Conservation (phyloP, 1,284 basidiomycete species). For the Cystobasidium sp. region DNA sequence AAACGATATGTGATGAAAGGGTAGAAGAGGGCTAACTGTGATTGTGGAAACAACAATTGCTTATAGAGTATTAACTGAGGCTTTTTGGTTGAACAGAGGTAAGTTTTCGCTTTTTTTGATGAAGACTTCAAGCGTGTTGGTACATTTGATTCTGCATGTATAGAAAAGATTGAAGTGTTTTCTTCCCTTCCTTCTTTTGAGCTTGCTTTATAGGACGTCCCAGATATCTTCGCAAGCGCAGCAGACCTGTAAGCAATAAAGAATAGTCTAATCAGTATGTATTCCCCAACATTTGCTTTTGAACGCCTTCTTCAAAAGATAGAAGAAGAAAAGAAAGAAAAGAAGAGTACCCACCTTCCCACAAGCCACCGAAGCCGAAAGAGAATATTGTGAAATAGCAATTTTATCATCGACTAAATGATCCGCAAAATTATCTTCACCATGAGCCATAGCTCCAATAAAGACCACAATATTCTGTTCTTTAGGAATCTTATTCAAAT, state of each 20-base stretch:
- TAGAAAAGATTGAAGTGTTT: neutral
- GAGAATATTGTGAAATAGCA: conserved; percentile 88
- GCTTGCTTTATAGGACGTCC: conserved; percentile 22
- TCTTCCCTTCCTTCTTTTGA: neutral
- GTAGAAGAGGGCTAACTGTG: neutral
- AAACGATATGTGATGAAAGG: too few species aligned
- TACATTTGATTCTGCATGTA: too few species aligned
- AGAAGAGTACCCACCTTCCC: conserved; percentile 71
- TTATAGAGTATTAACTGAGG: too few species aligned
- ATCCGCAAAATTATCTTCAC: conserved; percentile 94
- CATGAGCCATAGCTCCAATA: conserved; percentile 96
- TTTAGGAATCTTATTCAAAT: conserved; percentile 78
- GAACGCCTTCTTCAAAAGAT: neutral
- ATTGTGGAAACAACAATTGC: too few species aligned
- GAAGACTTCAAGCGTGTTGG: too few species aligned
- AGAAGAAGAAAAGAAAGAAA: neutral
- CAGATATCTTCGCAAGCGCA: conserved; percentile 44
- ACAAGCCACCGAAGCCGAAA: conserved; percentile 87
- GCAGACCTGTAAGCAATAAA: neutral
- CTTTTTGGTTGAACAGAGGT: too few species aligned
- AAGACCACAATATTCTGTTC: conserved; percentile 92
- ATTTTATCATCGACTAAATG: conserved; percentile 97
- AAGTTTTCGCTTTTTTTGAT: too few species aligned
- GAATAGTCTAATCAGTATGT: neutral
- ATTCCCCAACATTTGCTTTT: too few species aligned